These are phyloP conservation scores for Neopestalotiopsis sp. DNA, from an alignment of 2,329 filamentous ascomycete genomes.

Conservation along the genomic window DNA sequence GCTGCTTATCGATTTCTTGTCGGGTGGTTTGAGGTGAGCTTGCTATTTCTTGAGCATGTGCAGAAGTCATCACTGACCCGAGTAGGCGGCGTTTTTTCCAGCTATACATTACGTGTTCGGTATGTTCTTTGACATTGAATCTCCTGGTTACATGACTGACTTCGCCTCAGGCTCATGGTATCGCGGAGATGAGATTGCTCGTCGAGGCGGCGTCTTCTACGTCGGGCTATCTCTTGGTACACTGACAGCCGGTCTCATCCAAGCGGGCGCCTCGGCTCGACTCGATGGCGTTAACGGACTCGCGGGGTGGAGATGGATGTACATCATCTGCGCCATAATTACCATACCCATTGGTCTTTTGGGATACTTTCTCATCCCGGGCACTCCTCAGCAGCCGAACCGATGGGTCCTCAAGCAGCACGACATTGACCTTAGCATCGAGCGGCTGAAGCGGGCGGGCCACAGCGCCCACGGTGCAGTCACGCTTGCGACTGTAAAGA, in stretches of 20 bases:
- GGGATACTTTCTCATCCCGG: slow-evolving; percentile 57
- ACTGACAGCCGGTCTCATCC: slow-evolving; percentile 57
- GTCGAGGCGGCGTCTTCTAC: slow-evolving; percentile 58
- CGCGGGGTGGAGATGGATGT: slow-evolving; percentile 62
- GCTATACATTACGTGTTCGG: slow-evolving; percentile 45
- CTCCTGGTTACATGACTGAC: background rate
- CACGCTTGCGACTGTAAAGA: slow-evolving; percentile 30
- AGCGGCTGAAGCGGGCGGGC: slow-evolving; percentile 50
- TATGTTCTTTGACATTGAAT: background rate
- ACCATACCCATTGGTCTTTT: slow-evolving; percentile 59
- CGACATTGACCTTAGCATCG: slow-evolving; percentile 52
- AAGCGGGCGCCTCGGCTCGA: slow-evolving; percentile 45
- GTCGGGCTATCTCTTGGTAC: slow-evolving; percentile 56
- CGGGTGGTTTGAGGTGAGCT: slow-evolving; percentile 53
- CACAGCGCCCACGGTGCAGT: slow-evolving; percentile 18
- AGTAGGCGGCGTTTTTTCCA: slow-evolving; percentile 43
- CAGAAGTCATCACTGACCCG: background rate
- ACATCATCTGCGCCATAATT: slow-evolving; percentile 58
- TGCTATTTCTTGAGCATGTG: background rate
- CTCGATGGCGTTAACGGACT: slow-evolving; percentile 51
- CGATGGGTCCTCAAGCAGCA: slow-evolving; percentile 27
- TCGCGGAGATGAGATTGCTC: slow-evolving; percentile 50
- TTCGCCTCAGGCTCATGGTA: slow-evolving; percentile 52
- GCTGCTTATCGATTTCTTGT: slow-evolving; percentile 59
- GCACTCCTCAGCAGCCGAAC: slow-evolving; percentile 39